Evolutionary conservation across 768 basidiomycete genomes (phyloP), one percentile per base, ranked within the genome.

Genomic region (Gloeopeniophorella convolvens): DNA sequence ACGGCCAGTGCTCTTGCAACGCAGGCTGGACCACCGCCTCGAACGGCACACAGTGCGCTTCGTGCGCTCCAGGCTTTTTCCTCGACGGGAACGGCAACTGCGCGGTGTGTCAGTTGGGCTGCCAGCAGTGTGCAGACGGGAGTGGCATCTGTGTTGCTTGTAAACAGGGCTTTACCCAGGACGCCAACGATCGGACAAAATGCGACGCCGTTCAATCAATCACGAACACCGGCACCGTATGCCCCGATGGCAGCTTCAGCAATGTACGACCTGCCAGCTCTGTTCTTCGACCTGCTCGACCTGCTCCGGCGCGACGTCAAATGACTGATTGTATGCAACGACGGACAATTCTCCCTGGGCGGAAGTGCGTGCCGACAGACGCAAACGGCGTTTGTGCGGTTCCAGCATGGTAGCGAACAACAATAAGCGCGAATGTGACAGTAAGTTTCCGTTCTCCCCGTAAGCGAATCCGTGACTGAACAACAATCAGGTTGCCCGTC

Each of bases 391-490:
- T 88, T 8, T 95, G 92, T 67, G 69, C 76, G 81, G 80, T 6
- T 75, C 85, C 9, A 77, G 72, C 39, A 69, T 87, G 55, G 77
- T 93, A 30, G 89, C 80, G 18, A 85, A 95, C 58, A 89, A 89
- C 58, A 74, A 76, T 62, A 93, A 91, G 68, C 69, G 76, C n/a
- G 79, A 82, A 59, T 94, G 91, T 61, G 88, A 93, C 60, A 77
- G 89, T 90, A 60, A 65, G 85, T 74, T 32, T 45, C 23, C 30
- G 41, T 34, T 48, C 15, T 18, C 42, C 15, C 13, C n/a, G 0
- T 31, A n/a, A n/a, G 27, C 37, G 18, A 18, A 41, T 21, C 53
- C 23, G 33, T 45, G 26, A 56, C 52, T 27, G 16, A 52, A 16
- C 31, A 33, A 49, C 34, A 50, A 45, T 54, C 56, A 92, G 89